phyloP scores from a whole-genome alignment of 805 yeast species.

The Candida odintsovae region DNA sequence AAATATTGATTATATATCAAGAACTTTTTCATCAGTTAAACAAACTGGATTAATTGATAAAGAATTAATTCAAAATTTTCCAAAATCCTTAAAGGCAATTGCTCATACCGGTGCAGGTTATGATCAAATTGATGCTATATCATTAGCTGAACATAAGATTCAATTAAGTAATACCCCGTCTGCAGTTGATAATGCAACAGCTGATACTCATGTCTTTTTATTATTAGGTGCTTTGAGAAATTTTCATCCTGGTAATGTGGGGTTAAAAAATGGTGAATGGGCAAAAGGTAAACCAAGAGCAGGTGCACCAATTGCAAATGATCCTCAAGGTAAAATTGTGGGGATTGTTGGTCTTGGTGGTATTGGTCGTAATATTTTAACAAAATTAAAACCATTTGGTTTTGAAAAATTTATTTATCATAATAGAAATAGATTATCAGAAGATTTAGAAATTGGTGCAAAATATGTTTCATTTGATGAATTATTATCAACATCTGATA shows the following conservation, averaged over 20 bases:
- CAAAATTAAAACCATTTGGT: conserved; percentile 71
- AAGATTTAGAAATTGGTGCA: conserved; percentile 62
- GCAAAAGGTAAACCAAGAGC: conserved; percentile 31
- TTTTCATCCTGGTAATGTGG: conserved; percentile 54
- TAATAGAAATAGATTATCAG: conserved; percentile 55
- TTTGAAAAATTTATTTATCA: conserved; percentile 65
- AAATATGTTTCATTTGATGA: conserved; percentile 70
- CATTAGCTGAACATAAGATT: conserved; percentile 44
- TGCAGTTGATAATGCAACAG: conserved; percentile 66
- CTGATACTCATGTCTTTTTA: conserved; percentile 62
- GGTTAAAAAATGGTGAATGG: conserved; percentile 60
- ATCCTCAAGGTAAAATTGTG: conserved; percentile 68
- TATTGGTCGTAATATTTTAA: conserved; percentile 76
- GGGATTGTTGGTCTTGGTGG: conserved; percentile 90
- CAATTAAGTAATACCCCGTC: conserved; percentile 66
- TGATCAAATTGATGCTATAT: conserved; percentile 60
- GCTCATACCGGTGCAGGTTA: conserved; percentile 73
- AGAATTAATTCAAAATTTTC: conserved; percentile 51
- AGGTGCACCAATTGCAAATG: conserved; percentile 62
- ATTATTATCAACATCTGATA: conserved; percentile 56
- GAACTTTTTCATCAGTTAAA: conserved; percentile 48
- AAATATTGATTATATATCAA: conserved; percentile 31
- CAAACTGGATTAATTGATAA: conserved; percentile 62
- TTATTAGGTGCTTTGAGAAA: conserved; percentile 60
- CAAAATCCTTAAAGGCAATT: conserved; percentile 44